Evolutionary conservation across 176 grass and related monocot genomes (phyloP), one percentile per base, ranked within the genome.

Genomic region (Pharus latifolius): DNA sequence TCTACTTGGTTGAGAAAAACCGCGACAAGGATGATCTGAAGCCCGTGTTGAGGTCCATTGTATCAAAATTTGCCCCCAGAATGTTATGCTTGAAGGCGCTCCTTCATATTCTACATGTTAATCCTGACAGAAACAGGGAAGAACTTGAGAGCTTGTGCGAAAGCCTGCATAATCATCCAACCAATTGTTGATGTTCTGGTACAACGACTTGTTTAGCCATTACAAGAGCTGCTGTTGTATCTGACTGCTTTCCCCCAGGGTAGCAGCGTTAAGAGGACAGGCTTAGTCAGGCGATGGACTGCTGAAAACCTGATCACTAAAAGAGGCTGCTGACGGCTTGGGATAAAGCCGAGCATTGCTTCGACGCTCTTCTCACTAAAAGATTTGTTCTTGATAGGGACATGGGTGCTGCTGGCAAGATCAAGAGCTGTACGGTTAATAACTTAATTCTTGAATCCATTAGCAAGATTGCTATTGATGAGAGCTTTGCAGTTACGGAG

Each of bases 181-280:
- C 19, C 0, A 8, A 20, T 27, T 72, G 48, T 3, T 80, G 1
- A 49, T 1, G 33, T 32, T 38, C n/a, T 73, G 59, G 57, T 74
- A 57, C 69, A 27, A 60, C 0, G 40, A 80, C 13, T 2, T 85
- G 17, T 38, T 49, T 0, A 42, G 1, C 30, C 54, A 6, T 20
- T 41, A 73, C 47, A 57, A 16, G 51, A 63, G 20, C 35, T 85
- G 76, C 65, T 67, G 50, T 2, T 65, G 7, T 77, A 75, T 45
- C 60, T 73, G 2, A 8, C 50, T 10, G 60, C 56, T 0, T 78
- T 80, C 30, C 43, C 76, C 25, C 27, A 46, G 4, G 9, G 16
- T 11, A 29, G 33, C 7, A 4, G 6, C 41, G 44, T 85, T 18
- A 62, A 33, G 18, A 75, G 15, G 26, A 13, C 26, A 17, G 61